A percentile compares a stretch with the other conserved stretches of the same genome.
Evolutionary conservation across 257 asterid genomes (phyloP).

Genomic region (Salvia rosmarinus): DNA sequence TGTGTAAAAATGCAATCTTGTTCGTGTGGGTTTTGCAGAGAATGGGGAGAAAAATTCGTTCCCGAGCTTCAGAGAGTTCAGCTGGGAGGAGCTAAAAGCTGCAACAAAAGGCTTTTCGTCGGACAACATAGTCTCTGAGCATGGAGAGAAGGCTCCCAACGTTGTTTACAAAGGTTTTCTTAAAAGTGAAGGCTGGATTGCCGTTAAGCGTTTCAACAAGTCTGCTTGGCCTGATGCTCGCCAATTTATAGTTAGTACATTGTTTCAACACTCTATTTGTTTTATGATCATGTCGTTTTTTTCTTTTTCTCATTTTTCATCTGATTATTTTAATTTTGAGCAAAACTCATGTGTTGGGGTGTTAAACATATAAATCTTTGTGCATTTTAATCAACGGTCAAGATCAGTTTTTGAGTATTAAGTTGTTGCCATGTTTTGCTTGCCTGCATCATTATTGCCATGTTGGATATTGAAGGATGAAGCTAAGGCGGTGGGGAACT

Average conservation of each 20-base stretch:
- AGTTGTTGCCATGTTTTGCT: background rate
- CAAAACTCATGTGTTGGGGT: no score
- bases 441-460: background rate
- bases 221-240: conserved; percentile 75
- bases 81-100: conserved; percentile 57
- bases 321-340: background rate
- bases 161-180: conserved; percentile 65
- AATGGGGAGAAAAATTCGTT: conserved; percentile 50
- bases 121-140: conserved; percentile 66
- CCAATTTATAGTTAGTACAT: conserved; percentile 53
- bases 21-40: conserved; percentile 37
- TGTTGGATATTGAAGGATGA: conserved; percentile 49
- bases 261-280: background rate
- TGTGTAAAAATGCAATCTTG: conserved; percentile 19
- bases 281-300: background rate
- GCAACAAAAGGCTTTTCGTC: conserved; percentile 59
- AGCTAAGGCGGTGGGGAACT: conserved; percentile 60
- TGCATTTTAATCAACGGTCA: conserved; percentile 8
- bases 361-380: background rate
- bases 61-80: conserved; percentile 55
- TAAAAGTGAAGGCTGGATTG: conserved; percentile 51
- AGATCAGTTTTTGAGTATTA: conserved; percentile 18
- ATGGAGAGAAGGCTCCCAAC: conserved; percentile 71
- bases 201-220: conserved; percentile 66
- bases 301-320: no score